Evolutionary conservation across 768 basidiomycete species (phyloP).

Genomic region (Hericium alpestre): DNA sequence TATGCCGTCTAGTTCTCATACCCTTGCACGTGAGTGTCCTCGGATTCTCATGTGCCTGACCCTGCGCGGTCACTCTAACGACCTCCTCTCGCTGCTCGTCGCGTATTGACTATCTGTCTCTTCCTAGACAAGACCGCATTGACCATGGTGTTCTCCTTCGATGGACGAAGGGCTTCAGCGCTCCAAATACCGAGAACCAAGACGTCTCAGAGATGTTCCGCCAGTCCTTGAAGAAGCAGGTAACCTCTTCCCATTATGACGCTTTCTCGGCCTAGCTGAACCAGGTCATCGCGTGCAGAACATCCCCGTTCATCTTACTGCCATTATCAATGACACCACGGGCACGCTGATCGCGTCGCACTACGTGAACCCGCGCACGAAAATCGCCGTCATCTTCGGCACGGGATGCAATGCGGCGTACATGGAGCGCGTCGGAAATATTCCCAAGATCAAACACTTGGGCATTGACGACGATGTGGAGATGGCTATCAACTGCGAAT

Average conservation of each 20-base stretch:
- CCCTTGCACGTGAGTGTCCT: slow-evolving; percentile 67
- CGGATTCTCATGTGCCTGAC: not conserved
- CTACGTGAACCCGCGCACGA: slow-evolving; percentile 85
- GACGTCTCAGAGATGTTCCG: slow-evolving; percentile 94
- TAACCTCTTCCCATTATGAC: slow-evolving; percentile 25
- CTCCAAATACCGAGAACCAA: slow-evolving; percentile 79
- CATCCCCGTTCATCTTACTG: slow-evolving; percentile 74
- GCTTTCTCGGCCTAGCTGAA: not conserved
- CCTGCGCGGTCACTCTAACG: not conserved
- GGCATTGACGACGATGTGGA: slow-evolving; percentile 52
- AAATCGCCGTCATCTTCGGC: slow-evolving; percentile 94
- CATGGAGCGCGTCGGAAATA: slow-evolving; percentile 81
- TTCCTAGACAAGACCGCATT: slow-evolving; percentile 74
- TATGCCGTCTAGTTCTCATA: slow-evolving; percentile 68
- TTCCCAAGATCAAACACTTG: slow-evolving; percentile 75
- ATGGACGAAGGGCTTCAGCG: slow-evolving; percentile 99
- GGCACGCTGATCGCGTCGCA: slow-evolving; percentile 95
- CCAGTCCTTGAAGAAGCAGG: slow-evolving; percentile 65
- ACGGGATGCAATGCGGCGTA: slow-evolving; percentile 98
- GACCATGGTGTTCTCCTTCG: slow-evolving; percentile 91
- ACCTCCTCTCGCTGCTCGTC: not conserved
- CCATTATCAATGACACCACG: slow-evolving; percentile 95
- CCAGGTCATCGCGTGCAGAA: slow-evolving; percentile 32
- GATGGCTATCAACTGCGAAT: slow-evolving; percentile 98
- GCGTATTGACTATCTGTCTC: not conserved